Percentiles rank a stretch among this genome's conserved stretches.
phyloP scores from a whole-genome alignment of 345 rosid species.

The Cochlearia excelsa region DNA sequence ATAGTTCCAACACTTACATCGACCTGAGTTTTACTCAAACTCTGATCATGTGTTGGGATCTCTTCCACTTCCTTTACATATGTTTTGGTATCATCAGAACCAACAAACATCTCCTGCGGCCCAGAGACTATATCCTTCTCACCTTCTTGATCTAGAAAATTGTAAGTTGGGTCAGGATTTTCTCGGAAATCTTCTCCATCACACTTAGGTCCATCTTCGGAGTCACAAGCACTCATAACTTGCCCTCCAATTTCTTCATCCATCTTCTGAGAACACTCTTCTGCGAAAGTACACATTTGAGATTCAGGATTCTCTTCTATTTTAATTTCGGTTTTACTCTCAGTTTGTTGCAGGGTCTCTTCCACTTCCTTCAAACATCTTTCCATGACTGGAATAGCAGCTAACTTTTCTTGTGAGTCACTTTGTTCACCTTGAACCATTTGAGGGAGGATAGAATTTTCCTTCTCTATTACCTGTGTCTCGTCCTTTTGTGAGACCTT shows the following conservation, averaged over 20 bases:
- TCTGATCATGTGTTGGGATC: constrained; percentile 37
- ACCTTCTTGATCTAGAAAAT: constrained; percentile 39
- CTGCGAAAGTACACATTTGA: constrained; percentile 14
- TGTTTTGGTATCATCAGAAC: constrained; percentile 30
- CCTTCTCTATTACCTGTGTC: constrained; percentile 36
- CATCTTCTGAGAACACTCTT: constrained; percentile 20
- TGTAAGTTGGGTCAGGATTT: constrained; percentile 30
- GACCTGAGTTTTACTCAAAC: constrained; percentile 9
- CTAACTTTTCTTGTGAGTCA: constrained; percentile 31
- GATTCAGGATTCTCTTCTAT: constrained; percentile 28
- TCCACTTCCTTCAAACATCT: constrained; percentile 34
- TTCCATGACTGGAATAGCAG: constrained; percentile 33
- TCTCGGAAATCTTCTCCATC: constrained; percentile 23
- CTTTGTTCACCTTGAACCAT: constrained; percentile 38
- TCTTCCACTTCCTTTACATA: constrained; percentile 37
- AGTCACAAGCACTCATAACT: constrained; percentile 17
- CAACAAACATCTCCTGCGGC: constrained; percentile 31
- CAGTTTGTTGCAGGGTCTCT: constrained; percentile 39
- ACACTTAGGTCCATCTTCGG: constrained; percentile 25
- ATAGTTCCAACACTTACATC: constrained; percentile 31
- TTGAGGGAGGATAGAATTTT: constrained; percentile 28
- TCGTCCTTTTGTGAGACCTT: constrained; percentile 35
- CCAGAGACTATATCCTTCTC: constrained; percentile 27
- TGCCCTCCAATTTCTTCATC: constrained; percentile 25
- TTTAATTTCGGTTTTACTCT: constrained; percentile 22